These are phyloP conservation scores for Stagonosporopsis rhizophila DNA, from an alignment of 2,329 filamentous ascomycete species.

Conservation along the genomic window DNA sequence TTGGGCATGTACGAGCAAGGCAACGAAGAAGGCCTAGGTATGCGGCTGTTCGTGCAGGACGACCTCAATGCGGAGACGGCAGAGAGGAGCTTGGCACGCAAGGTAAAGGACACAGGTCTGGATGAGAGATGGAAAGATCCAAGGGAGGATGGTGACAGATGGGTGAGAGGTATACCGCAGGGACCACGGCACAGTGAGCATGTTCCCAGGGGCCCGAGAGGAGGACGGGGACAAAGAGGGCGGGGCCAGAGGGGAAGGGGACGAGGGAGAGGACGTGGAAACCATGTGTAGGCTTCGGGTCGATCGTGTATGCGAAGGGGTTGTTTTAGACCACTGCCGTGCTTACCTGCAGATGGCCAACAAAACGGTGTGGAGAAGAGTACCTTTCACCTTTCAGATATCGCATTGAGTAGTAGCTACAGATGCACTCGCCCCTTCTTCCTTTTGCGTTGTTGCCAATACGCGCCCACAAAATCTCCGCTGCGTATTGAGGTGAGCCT, in stretches of 20 bases:
- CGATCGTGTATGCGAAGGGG: neutral
- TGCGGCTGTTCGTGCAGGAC: conserved; percentile 52
- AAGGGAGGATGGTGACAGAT: conserved; percentile 31
- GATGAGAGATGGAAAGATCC: conserved; percentile 53
- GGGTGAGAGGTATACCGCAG: conserved; percentile 22
- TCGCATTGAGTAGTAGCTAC: too few species aligned
- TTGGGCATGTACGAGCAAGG: conserved; percentile 58
- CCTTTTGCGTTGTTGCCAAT: too few species aligned
- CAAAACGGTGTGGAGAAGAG: too few species aligned
- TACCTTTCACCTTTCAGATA: too few species aligned
- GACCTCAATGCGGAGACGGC: conserved; percentile 38
- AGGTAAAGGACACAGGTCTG: conserved; percentile 25
- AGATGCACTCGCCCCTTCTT: too few species aligned
- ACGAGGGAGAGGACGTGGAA: neutral
- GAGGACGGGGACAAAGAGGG: conserved; percentile 17
- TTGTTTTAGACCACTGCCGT: neutral
- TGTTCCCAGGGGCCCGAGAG: conserved; percentile 22
- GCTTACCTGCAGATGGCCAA: neutral
- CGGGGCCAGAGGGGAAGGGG: neutral
- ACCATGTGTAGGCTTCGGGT: neutral
- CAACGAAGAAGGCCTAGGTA: conserved; percentile 36
- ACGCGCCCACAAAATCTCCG: too few species aligned
- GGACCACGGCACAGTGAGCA: conserved; percentile 18
- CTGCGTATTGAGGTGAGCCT: too few species aligned
- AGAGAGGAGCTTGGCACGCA: conserved; percentile 18